Conservation (phyloP, 768 basidiomycete species). For the Boletus bicolor region DNA sequence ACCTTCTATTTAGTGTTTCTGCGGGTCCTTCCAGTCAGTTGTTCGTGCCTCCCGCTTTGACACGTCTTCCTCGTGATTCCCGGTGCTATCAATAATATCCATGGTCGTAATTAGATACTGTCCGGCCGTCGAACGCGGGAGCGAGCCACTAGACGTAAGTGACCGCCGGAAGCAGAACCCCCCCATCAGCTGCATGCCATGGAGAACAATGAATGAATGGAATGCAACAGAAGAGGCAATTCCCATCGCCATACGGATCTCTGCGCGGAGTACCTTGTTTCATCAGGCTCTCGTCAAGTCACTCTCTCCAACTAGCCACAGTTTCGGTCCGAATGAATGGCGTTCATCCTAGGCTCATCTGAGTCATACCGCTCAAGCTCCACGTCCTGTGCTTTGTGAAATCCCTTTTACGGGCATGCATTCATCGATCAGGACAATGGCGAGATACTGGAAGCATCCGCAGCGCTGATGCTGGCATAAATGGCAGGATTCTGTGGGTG, state of each 20-base stretch:
- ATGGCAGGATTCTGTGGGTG: conserved; percentile 24
- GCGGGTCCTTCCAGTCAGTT: conserved; percentile 17
- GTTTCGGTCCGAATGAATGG: conserved; percentile 18
- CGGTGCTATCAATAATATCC: conserved; percentile 23
- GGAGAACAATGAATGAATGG: conserved; percentile 24
- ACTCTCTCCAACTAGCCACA: conserved; percentile 9
- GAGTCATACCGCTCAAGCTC: conserved; percentile 26
- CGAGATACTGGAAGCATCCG: conserved; percentile 15
- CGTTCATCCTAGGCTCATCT: conserved; percentile 14
- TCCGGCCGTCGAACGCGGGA: conserved; percentile 28
- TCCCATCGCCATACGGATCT: conserved; percentile 14
- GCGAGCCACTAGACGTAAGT: conserved; percentile 34
- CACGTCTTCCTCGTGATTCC: conserved; percentile 18
- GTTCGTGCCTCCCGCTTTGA: conserved; percentile 17
- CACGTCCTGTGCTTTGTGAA: conserved; percentile 31
- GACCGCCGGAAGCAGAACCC: conserved; percentile 24
- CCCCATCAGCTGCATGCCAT: conserved; percentile 22
- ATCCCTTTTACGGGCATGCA: conserved; percentile 7
- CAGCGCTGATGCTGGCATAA: conserved; percentile 21
- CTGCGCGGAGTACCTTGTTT: conserved; percentile 17
- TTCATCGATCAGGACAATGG: conserved; percentile 19
- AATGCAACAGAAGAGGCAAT: conserved; percentile 13
- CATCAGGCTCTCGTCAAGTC: conserved; percentile 11
- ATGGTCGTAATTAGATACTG: conserved; percentile 10
- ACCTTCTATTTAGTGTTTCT: conserved; percentile 27